phyloP scores from a whole-genome alignment of 1,139 yeast species.

The Pichia sp. region DNA sequence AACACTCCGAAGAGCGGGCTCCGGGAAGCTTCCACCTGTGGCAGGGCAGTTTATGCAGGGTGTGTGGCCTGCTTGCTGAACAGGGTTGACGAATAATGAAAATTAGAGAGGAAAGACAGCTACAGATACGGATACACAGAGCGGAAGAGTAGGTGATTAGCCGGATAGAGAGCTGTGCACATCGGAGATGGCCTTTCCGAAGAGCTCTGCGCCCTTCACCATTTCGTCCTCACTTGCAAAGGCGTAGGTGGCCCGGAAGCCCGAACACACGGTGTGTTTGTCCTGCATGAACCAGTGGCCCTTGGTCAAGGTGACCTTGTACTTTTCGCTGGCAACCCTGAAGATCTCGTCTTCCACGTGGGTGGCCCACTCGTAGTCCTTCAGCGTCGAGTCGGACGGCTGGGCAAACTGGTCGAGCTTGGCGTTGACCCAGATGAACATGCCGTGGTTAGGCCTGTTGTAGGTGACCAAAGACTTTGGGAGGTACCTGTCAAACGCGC shows the following conservation, averaged over 20 bases:
- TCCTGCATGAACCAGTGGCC: conserved; percentile 54
- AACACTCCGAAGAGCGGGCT: too few relatives aligned
- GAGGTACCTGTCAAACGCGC: conserved; percentile 42
- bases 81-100: too few relatives aligned
- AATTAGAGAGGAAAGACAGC: too few relatives aligned
- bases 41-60: too few relatives aligned
- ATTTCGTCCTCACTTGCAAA: conserved; percentile 50
- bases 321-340: conserved; percentile 40
- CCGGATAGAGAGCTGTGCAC: conserved; percentile 16
- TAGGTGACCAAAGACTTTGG: conserved; percentile 43
- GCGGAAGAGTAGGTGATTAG: neutral
- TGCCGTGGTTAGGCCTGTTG: conserved; percentile 53
- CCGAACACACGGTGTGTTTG: conserved; percentile 36
- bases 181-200: conserved; percentile 25
- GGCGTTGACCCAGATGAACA: conserved; percentile 49
- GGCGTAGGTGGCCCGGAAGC: conserved; percentile 59
- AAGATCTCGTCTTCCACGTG: conserved; percentile 44
- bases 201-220: conserved; percentile 32
- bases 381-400: conserved; percentile 31
- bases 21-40: too few relatives aligned
- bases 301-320: conserved; percentile 48
- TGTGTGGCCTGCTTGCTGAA: too few relatives aligned
- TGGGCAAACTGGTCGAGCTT: conserved; percentile 49
- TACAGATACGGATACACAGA: too few relatives aligned
- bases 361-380: conserved; percentile 36